Conservation (phyloP, 2,329 filamentous ascomycete species). For the Phoma sp. region DNA sequence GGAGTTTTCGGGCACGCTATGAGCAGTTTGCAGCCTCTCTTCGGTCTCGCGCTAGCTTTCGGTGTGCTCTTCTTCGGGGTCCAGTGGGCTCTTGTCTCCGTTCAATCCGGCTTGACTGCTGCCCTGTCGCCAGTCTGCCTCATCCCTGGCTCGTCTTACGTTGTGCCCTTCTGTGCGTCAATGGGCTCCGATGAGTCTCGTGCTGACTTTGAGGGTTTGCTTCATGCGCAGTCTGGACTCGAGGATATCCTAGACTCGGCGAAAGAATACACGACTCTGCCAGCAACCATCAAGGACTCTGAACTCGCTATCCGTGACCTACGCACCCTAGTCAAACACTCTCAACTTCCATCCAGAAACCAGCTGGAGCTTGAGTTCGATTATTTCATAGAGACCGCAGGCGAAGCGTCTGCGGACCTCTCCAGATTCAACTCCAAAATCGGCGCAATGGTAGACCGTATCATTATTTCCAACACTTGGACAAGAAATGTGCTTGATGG, state of each 20-base stretch:
- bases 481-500: conserved; percentile 72
- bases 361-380: conserved; percentile 79
- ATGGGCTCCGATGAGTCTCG: conserved; percentile 32
- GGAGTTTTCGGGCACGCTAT: conserved; percentile 66
- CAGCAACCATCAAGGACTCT: conserved; percentile 78
- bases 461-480: conserved; percentile 78
- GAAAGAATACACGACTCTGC: conserved; percentile 69
- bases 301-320: conserved; percentile 77
- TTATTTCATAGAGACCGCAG: conserved; percentile 73
- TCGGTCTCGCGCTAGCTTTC: conserved; percentile 62
- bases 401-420: conserved; percentile 68
- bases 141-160: conserved; percentile 67
- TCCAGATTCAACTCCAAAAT: conserved; percentile 79
- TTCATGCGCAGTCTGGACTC: conserved; percentile 76
- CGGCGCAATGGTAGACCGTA: conserved; percentile 73
- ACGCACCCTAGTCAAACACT: conserved; percentile 73
- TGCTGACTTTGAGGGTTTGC: conserved; percentile 73
- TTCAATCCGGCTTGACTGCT: conserved; percentile 66
- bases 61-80: conserved; percentile 62
- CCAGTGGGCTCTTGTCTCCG: conserved; percentile 61
- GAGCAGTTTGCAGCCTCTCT: conserved; percentile 66
- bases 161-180: conserved; percentile 68
- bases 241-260: conserved; percentile 75
- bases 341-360: conserved; percentile 68
- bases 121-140: conserved; percentile 73